Percentiles rank a stretch among this genome's conserved stretches.
phyloP scores from a whole-genome alignment of 2,329 filamentous ascomycete species.

The Phoma sp. region DNA sequence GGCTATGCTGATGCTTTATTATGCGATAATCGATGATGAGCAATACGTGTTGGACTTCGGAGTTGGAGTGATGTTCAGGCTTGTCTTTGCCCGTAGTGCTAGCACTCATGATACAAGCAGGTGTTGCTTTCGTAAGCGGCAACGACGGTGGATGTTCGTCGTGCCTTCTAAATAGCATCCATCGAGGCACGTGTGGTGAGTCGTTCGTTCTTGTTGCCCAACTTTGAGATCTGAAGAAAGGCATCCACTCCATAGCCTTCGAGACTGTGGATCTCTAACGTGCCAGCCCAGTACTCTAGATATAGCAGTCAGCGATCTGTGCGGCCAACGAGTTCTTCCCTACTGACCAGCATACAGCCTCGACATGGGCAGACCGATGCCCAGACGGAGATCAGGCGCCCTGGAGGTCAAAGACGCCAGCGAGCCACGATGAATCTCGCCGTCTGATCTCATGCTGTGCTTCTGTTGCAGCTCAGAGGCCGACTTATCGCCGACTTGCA shows the following conservation, averaged over 20 bases:
- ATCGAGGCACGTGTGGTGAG: slow-evolving; percentile 67
- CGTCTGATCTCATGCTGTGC: slow-evolving; percentile 29
- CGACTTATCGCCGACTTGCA: slow-evolving; percentile 55
- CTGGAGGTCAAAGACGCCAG: slow-evolving; percentile 80
- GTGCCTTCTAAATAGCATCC: slow-evolving; percentile 52
- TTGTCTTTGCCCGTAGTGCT: background rate
- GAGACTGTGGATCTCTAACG: slow-evolving; percentile 85
- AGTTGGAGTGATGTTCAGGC: too few species aligned
- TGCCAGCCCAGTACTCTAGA: slow-evolving; percentile 92
- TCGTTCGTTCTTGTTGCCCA: slow-evolving; percentile 98
- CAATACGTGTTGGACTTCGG: slow-evolving; percentile 4
- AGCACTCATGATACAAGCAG: background rate
- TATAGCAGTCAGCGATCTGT: background rate
- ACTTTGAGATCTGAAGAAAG: slow-evolving; percentile 92
- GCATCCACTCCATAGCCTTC: slow-evolving; percentile 96
- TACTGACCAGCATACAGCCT: slow-evolving; percentile 75
- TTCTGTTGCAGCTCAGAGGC: slow-evolving; percentile 24
- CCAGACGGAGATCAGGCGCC: slow-evolving; percentile 84
- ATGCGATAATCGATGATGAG: slow-evolving; percentile 11
- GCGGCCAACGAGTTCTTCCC: background rate
- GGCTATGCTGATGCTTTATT: background rate
- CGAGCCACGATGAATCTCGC: slow-evolving; percentile 61
- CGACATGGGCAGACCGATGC: slow-evolving; percentile 92
- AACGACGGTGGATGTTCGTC: background rate
- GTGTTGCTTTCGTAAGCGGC: background rate